Percentiles rank a stretch among this genome's conserved stretches.
Evolutionary conservation across 2,329 filamentous ascomycete species (phyloP).

Genomic region (Trichoderma afroharzianum): DNA sequence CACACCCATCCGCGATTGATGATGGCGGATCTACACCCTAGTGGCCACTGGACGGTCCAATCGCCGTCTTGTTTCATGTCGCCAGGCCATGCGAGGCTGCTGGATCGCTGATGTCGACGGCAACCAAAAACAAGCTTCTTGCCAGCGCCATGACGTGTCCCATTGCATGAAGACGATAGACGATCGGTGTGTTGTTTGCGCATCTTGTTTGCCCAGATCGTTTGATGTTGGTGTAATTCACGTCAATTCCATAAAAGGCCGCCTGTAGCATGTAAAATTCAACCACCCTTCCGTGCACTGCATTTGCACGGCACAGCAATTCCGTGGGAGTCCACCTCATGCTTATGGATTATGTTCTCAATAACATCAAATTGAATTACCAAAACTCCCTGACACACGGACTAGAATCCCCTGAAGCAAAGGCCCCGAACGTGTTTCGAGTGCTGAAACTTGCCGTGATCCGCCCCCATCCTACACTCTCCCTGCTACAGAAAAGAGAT

Average conservation of each 20-base stretch:
- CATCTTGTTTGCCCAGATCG: neutral
- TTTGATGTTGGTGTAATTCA: neutral
- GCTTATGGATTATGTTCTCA: neutral
- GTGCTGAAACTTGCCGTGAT: conserved; percentile 9
- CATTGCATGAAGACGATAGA: neutral
- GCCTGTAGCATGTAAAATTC: neutral
- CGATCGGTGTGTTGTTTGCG: neutral
- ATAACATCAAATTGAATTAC: neutral
- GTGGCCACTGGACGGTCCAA: neutral
- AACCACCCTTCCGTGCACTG: neutral
- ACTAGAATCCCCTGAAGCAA: neutral
- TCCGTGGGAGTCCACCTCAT: neutral
- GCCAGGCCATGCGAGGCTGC: conserved; percentile 2
- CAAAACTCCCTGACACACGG: conserved; percentile 4
- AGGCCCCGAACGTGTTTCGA: neutral
- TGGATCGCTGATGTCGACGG: conserved; percentile 8
- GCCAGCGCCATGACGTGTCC: conserved; percentile 12
- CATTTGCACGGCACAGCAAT: neutral
- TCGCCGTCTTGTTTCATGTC: conserved; percentile 7
- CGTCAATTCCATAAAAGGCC: neutral
- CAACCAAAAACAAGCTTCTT: conserved; percentile 15
- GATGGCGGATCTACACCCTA: conserved; percentile 14
- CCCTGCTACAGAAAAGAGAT: neutral
- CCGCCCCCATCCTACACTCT: neutral
- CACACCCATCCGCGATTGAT: neutral